A percentile compares a stretch with the other conserved stretches of the same genome.
phyloP scores from a whole-genome alignment of 2,329 filamentous ascomycete species.

The Cercospora zeae-maydis region DNA sequence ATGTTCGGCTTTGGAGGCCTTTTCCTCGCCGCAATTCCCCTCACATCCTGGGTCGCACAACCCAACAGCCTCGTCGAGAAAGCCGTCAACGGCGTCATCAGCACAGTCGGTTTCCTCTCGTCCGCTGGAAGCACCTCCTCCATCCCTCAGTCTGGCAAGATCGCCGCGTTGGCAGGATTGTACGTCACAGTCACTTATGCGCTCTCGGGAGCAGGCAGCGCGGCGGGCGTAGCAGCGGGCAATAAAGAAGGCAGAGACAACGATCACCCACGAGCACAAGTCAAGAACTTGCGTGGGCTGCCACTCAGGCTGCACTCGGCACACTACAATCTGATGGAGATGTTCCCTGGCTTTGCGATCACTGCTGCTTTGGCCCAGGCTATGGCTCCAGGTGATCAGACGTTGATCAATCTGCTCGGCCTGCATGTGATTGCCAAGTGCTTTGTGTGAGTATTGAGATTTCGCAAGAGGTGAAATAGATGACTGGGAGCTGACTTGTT shows the following conservation, averaged over 20 bases:
- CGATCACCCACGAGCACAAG: conserved; percentile 26
- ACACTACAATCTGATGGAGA: conserved; percentile 30
- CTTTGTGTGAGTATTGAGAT: conserved; percentile 26
- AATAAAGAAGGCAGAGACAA: conserved; percentile 30
- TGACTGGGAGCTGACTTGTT: neutral
- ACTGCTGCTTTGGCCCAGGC: conserved; percentile 30
- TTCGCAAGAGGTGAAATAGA: neutral
- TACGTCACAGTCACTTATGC: conserved; percentile 33
- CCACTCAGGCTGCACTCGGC: conserved; percentile 30
- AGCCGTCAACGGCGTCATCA: conserved; percentile 29
- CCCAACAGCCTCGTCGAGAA: conserved; percentile 28
- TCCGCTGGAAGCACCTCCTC: conserved; percentile 22
- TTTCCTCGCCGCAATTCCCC: conserved; percentile 32
- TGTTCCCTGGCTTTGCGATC: conserved; percentile 32
- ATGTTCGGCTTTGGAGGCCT: conserved; percentile 28
- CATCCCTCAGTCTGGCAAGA: conserved; percentile 27
- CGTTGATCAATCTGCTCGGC: conserved; percentile 32
- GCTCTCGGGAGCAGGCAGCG: conserved; percentile 27
- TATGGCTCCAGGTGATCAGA: conserved; percentile 31
- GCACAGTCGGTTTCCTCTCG: conserved; percentile 25
- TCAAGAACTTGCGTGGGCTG: conserved; percentile 26
- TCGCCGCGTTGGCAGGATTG: conserved; percentile 30
- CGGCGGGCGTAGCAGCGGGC: conserved; percentile 27
- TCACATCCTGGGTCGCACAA: conserved; percentile 31
- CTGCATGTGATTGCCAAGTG: conserved; percentile 33